Conservation (phyloP, 139 green algal genomes). For the Chlorella ohadii region DNA sequence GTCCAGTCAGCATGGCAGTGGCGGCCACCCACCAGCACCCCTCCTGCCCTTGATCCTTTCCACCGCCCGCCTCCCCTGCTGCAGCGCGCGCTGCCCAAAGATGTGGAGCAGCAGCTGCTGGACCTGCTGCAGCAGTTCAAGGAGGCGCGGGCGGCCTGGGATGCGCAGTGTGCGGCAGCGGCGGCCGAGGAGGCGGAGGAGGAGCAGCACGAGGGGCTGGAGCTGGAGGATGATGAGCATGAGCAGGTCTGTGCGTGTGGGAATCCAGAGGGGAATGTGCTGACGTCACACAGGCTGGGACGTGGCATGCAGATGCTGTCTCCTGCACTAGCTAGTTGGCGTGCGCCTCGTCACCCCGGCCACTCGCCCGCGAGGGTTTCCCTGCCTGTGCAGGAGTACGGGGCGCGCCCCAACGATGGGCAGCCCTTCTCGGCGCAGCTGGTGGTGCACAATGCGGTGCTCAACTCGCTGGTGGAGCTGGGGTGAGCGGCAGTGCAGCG, state of each 20-base stretch:
- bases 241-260: too few relatives aligned
- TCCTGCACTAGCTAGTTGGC: too few relatives aligned
- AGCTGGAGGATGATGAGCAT: too few relatives aligned
- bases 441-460: constrained; percentile 30
- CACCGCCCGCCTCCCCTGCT: neutral
- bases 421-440: neutral
- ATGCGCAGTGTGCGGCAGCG: neutral
- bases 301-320: too few relatives aligned
- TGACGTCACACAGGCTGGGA: too few relatives aligned
- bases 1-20: neutral
- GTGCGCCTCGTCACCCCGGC: too few relatives aligned
- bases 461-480: constrained; percentile 33
- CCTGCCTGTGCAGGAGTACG: neutral
- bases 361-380: too few relatives aligned
- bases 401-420: neutral
- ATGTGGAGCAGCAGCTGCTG: constrained; percentile 18
- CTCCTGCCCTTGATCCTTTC: neutral
- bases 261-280: too few relatives aligned
- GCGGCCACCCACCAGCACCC: too few relatives aligned
- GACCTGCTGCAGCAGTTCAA: constrained; percentile 2
- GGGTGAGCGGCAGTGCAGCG: constrained; percentile 3
- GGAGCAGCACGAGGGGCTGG: neutral
- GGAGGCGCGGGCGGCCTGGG: neutral
- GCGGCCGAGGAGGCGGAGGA: neutral
- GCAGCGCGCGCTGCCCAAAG: neutral